Percentiles rank a stretch among this genome's conserved stretches.
Conservation (phyloP, 2,329 filamentous ascomycete genomes). For the Botrytis galanthina region DNA sequence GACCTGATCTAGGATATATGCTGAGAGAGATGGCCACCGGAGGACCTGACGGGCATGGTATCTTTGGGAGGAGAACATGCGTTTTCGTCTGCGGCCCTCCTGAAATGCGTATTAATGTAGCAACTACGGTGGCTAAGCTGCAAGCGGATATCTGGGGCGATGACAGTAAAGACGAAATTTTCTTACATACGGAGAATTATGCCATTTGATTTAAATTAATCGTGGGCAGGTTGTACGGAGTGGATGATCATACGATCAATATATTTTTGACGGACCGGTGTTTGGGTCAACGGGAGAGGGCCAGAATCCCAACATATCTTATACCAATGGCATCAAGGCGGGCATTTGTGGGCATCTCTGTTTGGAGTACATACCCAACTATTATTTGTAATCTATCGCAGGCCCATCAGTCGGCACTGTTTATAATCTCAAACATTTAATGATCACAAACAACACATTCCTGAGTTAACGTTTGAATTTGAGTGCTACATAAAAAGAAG, state of each 20-base stretch:
- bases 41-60: constrained; percentile 62
- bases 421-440: constrained; percentile 16
- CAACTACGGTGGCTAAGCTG: constrained; percentile 77
- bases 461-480: not conserved
- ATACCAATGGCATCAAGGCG: constrained; percentile 11
- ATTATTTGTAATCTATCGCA: constrained; percentile 18
- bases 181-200: constrained; percentile 93
- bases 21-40: constrained; percentile 76
- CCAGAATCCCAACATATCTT: constrained; percentile 1
- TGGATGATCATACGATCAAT: constrained; percentile 5
- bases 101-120: constrained; percentile 81
- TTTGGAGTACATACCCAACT: not conserved
- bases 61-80: constrained; percentile 76
- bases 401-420: constrained; percentile 5
- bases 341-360: constrained; percentile 2
- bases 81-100: constrained; percentile 93
- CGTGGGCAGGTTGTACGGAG: not conserved
- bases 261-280: constrained; percentile 6
- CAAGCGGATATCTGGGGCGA: constrained; percentile 83
- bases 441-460: not conserved
- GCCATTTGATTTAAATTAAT: constrained; percentile 58
- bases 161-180: constrained; percentile 80
- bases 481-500: not conserved
- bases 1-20: constrained; percentile 85
- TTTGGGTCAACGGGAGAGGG: constrained; percentile 10